A percentile compares a stretch with the other conserved stretches of the same genome.
phyloP scores from a whole-genome alignment of 169 alveolate species.

The Eimeria maxima region DNA sequence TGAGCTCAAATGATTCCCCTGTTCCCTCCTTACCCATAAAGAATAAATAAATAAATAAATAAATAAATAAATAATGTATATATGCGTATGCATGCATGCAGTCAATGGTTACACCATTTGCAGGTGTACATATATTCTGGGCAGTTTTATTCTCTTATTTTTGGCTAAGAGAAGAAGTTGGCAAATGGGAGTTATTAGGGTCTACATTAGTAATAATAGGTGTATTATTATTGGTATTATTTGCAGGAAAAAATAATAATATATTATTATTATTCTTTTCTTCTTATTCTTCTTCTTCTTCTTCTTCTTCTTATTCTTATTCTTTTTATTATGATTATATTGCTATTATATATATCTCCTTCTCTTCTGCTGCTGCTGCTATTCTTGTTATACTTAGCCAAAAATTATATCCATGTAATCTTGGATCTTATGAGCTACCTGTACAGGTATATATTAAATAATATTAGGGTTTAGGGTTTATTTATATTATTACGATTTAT shows the following conservation, averaged over 20 bases:
- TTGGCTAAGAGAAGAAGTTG: slow-evolving; percentile 79
- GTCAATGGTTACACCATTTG: slow-evolving; percentile 84
- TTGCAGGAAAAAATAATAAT: slow-evolving; percentile 38
- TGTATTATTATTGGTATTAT: slow-evolving; percentile 63
- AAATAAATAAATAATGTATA: no score
- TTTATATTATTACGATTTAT: no score
- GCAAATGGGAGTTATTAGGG: slow-evolving; percentile 58
- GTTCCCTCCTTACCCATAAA: no score
- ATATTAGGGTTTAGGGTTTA: slow-evolving; percentile 24
- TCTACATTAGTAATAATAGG: slow-evolving; percentile 56
- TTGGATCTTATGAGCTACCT: slow-evolving; percentile 39
- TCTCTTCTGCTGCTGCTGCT: not conserved
- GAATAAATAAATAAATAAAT: no score
- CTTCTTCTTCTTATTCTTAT: no score
- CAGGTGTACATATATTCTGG: slow-evolving; percentile 83
- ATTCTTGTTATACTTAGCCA: not conserved
- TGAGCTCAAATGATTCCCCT: no score
- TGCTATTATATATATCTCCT: slow-evolving; percentile 39
- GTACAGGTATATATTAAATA: slow-evolving; percentile 34
- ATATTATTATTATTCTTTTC: no score
- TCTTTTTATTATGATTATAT: no score
- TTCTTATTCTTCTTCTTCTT: no score
- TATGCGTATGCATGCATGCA: not conserved
- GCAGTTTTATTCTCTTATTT: slow-evolving; percentile 71
- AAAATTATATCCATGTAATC: slow-evolving; percentile 28